Conservation (phyloP, 2,329 filamentous ascomycete genomes). For the Fusarium sp. region DNA sequence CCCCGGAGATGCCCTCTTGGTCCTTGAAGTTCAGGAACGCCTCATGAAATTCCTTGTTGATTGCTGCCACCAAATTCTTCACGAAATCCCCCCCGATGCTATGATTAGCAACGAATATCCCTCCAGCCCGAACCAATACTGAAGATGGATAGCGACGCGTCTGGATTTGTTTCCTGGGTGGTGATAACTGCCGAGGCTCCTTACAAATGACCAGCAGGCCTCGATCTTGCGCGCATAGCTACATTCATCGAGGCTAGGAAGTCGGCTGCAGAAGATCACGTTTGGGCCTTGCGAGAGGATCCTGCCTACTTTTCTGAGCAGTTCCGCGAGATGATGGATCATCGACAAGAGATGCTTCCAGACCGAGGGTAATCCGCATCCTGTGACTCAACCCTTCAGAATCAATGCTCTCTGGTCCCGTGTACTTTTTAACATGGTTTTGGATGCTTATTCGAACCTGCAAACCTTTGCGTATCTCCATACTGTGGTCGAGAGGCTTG, state of each 20-base stretch:
- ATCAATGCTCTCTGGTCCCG: not conserved
- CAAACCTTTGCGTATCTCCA: not conserved
- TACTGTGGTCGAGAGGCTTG: too few relatives aligned
- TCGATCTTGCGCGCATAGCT: slow-evolving; percentile 54
- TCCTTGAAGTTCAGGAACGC: slow-evolving; percentile 63
- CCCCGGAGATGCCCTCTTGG: slow-evolving; percentile 60
- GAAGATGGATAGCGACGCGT: slow-evolving; percentile 46
- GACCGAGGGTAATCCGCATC: not conserved
- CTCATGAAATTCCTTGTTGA: slow-evolving; percentile 61
- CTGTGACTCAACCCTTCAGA: not conserved
- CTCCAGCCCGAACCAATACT: slow-evolving; percentile 54
- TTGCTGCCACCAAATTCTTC: slow-evolving; percentile 61
- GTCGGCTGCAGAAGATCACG: slow-evolving; percentile 62
- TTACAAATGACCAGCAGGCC: slow-evolving; percentile 60
- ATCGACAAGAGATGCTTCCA: slow-evolving; percentile 42
- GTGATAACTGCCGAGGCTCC: slow-evolving; percentile 61
- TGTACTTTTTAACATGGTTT: rapidly evolving
- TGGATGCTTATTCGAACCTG: not conserved
- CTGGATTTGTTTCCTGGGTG: slow-evolving; percentile 53
- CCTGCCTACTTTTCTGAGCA: slow-evolving; percentile 65
- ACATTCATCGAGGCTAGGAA: slow-evolving; percentile 52
- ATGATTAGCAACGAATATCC: slow-evolving; percentile 46
- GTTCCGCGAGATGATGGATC: slow-evolving; percentile 58
- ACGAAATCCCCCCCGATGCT: slow-evolving; percentile 56
- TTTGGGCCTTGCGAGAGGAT: slow-evolving; percentile 68